phyloP scores from a whole-genome alignment of 1,284 basidiomycete species.

The Fomes fomentarius region DNA sequence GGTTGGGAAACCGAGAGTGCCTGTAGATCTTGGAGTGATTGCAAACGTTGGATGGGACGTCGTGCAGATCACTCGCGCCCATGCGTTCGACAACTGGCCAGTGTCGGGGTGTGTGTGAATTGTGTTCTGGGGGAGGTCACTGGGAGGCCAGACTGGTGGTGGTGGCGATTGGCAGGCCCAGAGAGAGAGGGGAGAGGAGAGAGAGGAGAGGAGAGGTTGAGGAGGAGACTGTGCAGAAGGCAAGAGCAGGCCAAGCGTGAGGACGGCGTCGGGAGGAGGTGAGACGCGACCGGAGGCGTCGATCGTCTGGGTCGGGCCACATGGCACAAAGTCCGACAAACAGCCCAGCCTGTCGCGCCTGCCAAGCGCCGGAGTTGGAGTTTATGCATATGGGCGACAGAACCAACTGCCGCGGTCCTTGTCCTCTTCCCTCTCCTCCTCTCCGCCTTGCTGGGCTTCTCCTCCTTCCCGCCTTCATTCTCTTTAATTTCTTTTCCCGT shows the following conservation, averaged over 20 bases:
- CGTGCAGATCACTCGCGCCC: constrained; percentile 17
- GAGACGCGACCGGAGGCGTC: neutral
- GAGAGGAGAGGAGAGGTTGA: neutral
- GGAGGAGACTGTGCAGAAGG: neutral
- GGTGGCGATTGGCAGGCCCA: neutral
- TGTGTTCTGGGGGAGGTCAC: neutral
- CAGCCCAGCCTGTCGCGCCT: constrained; percentile 6
- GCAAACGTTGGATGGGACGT: constrained; percentile 17
- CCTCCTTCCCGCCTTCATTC: constrained; percentile 17
- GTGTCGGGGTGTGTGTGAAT: neutral
- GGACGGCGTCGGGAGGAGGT: neutral
- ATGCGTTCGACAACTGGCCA: neutral
- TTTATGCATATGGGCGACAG: constrained; percentile 11
- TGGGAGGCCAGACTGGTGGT: too few relatives aligned
- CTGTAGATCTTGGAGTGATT: constrained; percentile 25
- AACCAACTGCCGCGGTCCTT: neutral
- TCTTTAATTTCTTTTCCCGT: constrained; percentile 30
- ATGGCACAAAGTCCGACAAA: constrained; percentile 22
- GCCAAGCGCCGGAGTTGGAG: constrained; percentile 17
- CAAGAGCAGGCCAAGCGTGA: too few relatives aligned
- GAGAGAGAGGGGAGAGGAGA: neutral
- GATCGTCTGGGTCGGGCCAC: constrained; percentile 11
- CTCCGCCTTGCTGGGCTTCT: constrained; percentile 26
- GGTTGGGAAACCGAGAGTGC: constrained; percentile 9
- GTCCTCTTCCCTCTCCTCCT: constrained; percentile 15